Evolutionary conservation across 2,329 filamentous ascomycete genomes (phyloP).

Genomic region (Dichotomopilus funicola): DNA sequence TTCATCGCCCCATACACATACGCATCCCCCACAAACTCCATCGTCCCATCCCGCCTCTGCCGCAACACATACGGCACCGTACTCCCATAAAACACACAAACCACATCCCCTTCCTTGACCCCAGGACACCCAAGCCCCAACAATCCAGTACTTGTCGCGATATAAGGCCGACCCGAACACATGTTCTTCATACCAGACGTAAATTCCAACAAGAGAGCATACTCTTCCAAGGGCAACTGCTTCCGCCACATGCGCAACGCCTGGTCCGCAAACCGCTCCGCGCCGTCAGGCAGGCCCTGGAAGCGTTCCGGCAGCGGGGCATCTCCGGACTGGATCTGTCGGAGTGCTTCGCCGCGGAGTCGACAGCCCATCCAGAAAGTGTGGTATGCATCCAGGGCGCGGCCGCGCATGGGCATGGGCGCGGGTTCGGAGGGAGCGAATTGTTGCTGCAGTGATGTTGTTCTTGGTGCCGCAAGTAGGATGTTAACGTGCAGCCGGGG

Average conservation of each 20-base stretch:
- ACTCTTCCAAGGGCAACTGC: not conserved
- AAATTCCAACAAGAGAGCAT: not conserved
- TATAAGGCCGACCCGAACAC: not conserved
- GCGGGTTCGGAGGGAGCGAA: not conserved
- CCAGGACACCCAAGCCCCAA: not conserved
- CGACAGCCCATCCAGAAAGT: not conserved
- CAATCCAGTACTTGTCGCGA: not conserved
- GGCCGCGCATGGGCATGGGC: not conserved
- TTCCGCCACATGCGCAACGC: not conserved
- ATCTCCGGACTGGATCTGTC: not conserved
- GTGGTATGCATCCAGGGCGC: not conserved
- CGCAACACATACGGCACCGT: not conserved
- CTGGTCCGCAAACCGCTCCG: not conserved
- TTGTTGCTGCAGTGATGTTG: no score
- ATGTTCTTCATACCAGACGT: not conserved
- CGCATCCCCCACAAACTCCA: not conserved
- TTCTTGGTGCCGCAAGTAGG: not conserved
- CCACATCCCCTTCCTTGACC: not conserved
- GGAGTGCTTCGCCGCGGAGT: not conserved
- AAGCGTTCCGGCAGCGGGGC: not conserved
- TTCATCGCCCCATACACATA: not conserved
- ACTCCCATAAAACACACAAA: not conserved
- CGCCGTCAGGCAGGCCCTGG: not conserved
- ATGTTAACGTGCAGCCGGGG: not conserved
- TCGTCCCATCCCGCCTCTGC: not conserved